Base-by-base conservation (phyloP, 2,329 filamentous ascomycete species). In the Colletotrichum plurivorum region DNA sequence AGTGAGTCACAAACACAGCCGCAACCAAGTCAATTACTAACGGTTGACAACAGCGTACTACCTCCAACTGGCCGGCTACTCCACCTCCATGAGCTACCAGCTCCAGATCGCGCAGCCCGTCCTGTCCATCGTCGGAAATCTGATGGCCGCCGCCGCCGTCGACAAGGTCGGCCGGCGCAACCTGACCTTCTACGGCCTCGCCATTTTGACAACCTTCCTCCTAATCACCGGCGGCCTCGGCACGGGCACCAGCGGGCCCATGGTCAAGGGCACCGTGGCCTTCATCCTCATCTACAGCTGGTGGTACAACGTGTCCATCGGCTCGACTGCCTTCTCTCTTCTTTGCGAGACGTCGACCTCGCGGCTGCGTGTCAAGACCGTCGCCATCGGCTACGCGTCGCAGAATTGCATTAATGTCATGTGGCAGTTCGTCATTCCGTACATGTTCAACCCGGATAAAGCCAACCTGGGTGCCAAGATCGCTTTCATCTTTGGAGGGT, bases 231-330 rank as follows among this genome's bases (percentile, higher is more conserved):
- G 79, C 46, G 79, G 81, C 4, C 74, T 83, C 5, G 81, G 77
- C 8, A 72, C 68, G 7, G 71, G 76, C 64, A 76, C 75, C 64
- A 61, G 51, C 41, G 55, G 66, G 46, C 55, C 68, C 20, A 64
- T 65, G 68, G 31, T 68, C 18, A 60, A 70, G n/a, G 77, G 74
- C 5, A 73, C 75, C 0, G 76, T 78, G 31, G 78, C 78, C 15
- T 75, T 84, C 67, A 79, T 84, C 6, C 71, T 81, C 27, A 64
- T 83, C 22, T 84, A 80, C 72, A 77, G 75, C 72, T 82, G 76
- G 71, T 74, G 76, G 63, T 84, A 82, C 66, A 78, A 82, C 45
- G 75, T 81, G 52, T 80, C 78, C n/a, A 82, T 84, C 36, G 82
- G 82, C 10, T 76, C 80, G 3, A 80, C 79, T 3, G 78, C 78